Evolutionary conservation across 805 yeast genomes (phyloP).

Genomic region (Metschnikowia lochheadii): DNA sequence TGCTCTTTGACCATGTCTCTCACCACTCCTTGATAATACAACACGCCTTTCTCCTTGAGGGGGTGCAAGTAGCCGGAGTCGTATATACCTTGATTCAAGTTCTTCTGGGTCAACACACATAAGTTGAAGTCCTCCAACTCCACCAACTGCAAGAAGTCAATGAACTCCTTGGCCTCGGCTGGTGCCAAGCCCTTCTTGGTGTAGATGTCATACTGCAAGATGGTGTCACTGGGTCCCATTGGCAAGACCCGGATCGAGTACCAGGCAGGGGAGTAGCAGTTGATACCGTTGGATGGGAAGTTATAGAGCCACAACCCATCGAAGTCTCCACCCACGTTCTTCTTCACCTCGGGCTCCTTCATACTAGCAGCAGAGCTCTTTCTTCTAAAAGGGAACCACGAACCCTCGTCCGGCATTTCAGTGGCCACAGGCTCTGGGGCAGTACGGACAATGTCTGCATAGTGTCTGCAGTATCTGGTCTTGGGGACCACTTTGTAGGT

Average conservation of each 20-base stretch:
- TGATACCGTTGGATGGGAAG: conserved; percentile 58
- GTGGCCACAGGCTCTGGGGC: conserved; percentile 15
- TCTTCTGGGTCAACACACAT: conserved; percentile 57
- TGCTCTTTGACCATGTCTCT: conserved; percentile 57
- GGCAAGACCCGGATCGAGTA: conserved; percentile 60
- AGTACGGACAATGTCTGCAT: conserved; percentile 47
- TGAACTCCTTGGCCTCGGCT: conserved; percentile 54
- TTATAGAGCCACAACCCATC: conserved; percentile 62
- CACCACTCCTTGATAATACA: conserved; percentile 52
- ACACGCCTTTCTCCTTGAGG: conserved; percentile 53
- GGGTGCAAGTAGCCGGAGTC: conserved; percentile 59
- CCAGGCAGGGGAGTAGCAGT: conserved; percentile 67
- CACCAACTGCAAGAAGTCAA: conserved; percentile 58
- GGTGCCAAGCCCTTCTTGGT: conserved; percentile 55
- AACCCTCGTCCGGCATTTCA: conserved; percentile 23
- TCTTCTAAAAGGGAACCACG: conserved; percentile 53
- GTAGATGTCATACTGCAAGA: conserved; percentile 57
- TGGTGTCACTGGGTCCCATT: conserved; percentile 47
- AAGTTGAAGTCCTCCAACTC: conserved; percentile 58
- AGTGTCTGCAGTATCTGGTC: conserved; percentile 57
- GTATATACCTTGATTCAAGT: conserved; percentile 58
- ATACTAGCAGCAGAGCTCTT: conserved; percentile 16
- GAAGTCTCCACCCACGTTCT: conserved; percentile 57
- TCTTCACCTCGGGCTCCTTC: conserved; percentile 26
- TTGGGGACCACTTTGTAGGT: conserved; percentile 63